A percentile compares a stretch with the other conserved stretches of the same genome.
Evolutionary conservation across 106 monocot species (phyloP).

Genomic region (Platanthera zijinensis): DNA sequence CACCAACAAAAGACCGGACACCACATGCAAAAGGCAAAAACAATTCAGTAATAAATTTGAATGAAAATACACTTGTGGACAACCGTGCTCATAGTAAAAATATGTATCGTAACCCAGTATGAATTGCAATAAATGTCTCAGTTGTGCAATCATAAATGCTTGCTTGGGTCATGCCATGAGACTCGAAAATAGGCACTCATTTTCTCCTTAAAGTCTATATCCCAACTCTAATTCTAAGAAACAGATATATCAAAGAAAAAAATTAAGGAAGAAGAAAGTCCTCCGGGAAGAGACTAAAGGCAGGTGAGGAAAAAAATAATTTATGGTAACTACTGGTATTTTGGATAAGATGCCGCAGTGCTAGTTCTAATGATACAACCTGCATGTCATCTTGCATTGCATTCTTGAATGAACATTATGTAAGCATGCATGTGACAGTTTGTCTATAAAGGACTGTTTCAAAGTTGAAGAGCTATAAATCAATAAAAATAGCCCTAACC

Average conservation of each 20-base stretch:
- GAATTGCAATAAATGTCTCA: conserved; percentile 97
- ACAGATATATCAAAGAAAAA: neutral
- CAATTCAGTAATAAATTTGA: conserved; percentile 1
- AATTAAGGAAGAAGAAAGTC: neutral
- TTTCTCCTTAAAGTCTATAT: neutral
- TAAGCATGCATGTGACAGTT: neutral
- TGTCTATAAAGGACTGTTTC: neutral
- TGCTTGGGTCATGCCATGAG: conserved; percentile 80
- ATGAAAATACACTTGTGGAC: neutral
- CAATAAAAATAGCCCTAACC: too few relatives aligned
- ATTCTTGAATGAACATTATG: neutral
- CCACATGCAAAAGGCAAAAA: conserved; percentile 24
- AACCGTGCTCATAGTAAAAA: neutral
- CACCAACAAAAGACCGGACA: conserved; percentile 93
- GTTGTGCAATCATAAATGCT: conserved; percentile 85
- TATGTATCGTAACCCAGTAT: conserved; percentile 37
- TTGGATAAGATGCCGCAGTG: neutral
- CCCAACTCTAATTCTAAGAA: neutral
- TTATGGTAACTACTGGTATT: neutral
- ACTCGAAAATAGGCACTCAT: conserved; percentile 58
- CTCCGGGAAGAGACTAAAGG: neutral
- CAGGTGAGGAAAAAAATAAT: neutral
- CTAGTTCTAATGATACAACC: neutral
- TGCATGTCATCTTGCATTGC: neutral
- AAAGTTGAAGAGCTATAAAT: neutral